Conservation (phyloP, 768 basidiomycete genomes). For the Chlorophyllum brunneum region DNA sequence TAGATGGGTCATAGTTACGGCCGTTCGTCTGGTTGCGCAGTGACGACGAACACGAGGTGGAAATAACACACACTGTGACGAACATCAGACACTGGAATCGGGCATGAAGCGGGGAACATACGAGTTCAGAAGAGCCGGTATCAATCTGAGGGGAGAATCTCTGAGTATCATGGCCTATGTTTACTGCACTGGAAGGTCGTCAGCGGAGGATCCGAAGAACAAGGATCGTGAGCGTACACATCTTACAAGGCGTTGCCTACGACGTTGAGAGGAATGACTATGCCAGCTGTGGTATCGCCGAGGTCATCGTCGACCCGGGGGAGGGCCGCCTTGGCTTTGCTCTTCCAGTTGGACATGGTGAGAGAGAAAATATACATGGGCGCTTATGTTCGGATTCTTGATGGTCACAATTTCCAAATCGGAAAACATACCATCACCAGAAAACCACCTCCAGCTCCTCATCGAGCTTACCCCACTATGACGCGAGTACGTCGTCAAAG, state of each 20-base stretch:
- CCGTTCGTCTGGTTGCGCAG: constrained; percentile 44
- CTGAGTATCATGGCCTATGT: constrained; percentile 45
- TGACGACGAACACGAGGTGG: constrained; percentile 55
- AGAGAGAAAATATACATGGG: not conserved
- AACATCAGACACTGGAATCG: not conserved
- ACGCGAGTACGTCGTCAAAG: too few species aligned
- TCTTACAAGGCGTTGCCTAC: constrained; percentile 51
- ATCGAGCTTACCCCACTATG: too few species aligned
- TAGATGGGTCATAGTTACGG: constrained; percentile 49
- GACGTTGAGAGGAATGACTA: constrained; percentile 55
- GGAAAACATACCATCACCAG: not conserved
- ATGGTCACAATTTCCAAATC: not conserved
- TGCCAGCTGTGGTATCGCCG: constrained; percentile 45
- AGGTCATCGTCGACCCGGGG: not conserved
- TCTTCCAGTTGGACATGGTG: constrained; percentile 17
- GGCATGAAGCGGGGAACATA: constrained; percentile 28
- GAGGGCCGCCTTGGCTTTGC: constrained; percentile 19
- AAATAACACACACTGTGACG: constrained; percentile 71
- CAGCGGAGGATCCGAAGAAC: not conserved
- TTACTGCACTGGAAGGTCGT: constrained; percentile 42
- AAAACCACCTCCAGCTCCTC: too few species aligned
- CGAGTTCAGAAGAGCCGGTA: constrained; percentile 79
- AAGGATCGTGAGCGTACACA: constrained; percentile 45
- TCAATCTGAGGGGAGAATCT: constrained; percentile 69
- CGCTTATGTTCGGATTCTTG: not conserved